Conservation (phyloP, 78 protist genomes). For the Goniomonas avonlea region DNA sequence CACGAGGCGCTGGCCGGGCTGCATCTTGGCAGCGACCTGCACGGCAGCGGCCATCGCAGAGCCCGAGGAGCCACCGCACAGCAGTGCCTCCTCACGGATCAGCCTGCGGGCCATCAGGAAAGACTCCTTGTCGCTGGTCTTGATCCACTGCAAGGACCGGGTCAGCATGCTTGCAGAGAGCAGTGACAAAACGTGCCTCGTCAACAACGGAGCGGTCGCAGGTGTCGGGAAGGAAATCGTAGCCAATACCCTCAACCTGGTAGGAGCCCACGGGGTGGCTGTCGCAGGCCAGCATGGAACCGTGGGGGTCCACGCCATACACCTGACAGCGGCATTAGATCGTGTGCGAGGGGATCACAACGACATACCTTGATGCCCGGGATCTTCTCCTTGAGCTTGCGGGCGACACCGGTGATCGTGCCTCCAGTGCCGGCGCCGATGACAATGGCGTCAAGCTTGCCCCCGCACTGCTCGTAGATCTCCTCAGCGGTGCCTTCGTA, state of each 20-base stretch:
- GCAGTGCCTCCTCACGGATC: constrained; percentile 69
- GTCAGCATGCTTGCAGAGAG: not conserved
- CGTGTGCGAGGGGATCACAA: not conserved
- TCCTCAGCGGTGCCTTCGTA: constrained; percentile 7
- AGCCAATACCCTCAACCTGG: constrained; percentile 93
- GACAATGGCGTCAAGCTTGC: constrained; percentile 20
- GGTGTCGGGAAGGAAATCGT: constrained; percentile 39
- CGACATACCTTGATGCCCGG: constrained; percentile 6
- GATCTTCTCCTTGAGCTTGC: constrained; percentile 28
- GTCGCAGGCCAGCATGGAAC: not conserved
- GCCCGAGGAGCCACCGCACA: constrained; percentile 78
- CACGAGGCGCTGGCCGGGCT: constrained; percentile 60
- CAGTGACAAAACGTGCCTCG: not conserved
- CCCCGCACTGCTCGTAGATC: constrained; percentile 18
- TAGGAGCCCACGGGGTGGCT: constrained; percentile 33
- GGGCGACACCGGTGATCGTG: constrained; percentile 31
- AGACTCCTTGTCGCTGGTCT: constrained; percentile 67
- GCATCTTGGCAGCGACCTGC: constrained; percentile 60
- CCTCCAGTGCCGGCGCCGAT: constrained; percentile 45
- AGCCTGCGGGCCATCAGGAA: constrained; percentile 74
- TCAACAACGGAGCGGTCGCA: not conserved
- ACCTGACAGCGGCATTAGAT: no score
- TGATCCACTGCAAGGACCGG: constrained; percentile 72
- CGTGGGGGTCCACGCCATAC: no score
- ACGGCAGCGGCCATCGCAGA: constrained; percentile 69